Conservation (phyloP, 345 rosid genomes). For the Gossypium ekmanianum region DNA sequence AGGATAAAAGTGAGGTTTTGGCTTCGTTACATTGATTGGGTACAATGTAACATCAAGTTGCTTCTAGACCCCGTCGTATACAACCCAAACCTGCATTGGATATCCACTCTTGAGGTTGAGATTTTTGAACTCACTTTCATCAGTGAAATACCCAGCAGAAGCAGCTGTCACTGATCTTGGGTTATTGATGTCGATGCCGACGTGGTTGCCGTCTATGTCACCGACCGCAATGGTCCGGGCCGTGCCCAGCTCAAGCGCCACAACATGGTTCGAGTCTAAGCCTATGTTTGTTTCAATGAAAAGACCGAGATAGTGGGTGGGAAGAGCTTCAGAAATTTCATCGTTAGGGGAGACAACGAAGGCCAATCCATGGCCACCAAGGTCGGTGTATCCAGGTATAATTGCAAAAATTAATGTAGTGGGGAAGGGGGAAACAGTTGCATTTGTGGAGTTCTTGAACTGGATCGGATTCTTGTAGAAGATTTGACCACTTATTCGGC, state of each 20-base stretch:
- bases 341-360: too few relatives aligned
- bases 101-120: constrained; percentile 17
- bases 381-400: too few relatives aligned
- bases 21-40: constrained; percentile 15
- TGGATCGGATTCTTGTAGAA: too few relatives aligned
- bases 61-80: constrained; percentile 33
- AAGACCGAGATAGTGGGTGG: not conserved
- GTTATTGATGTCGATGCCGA: not conserved
- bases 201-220: not conserved
- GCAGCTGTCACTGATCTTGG: too few relatives aligned
- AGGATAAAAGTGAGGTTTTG: too few relatives aligned
- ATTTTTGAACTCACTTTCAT: too few relatives aligned
- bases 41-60: constrained; percentile 43
- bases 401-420: not conserved
- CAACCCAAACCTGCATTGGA: constrained; percentile 54
- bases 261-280: not conserved
- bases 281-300: not conserved
- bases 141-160: too few relatives aligned
- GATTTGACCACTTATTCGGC: too few relatives aligned
- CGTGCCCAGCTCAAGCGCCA: not conserved
- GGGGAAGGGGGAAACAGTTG: too few relatives aligned
- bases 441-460: too few relatives aligned
- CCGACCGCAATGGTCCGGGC: not conserved
- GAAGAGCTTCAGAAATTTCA: not conserved
- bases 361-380: too few relatives aligned